Evolutionary conservation across 2,329 filamentous ascomycete genomes (phyloP).

Genomic region (Trichoderma atrobrunneum): DNA sequence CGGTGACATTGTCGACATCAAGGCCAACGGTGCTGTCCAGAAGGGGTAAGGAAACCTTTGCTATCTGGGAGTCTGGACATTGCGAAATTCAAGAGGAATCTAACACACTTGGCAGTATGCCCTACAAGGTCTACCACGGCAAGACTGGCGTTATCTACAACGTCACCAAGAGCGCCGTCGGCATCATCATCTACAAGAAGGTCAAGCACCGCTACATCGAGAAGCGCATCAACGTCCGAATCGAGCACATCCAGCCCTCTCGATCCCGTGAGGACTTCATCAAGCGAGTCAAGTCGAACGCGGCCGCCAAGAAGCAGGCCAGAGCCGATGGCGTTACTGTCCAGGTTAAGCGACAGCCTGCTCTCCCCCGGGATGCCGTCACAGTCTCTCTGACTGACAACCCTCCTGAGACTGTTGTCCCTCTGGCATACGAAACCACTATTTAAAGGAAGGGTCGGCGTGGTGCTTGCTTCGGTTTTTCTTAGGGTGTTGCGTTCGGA

Average conservation of each 20-base stretch:
- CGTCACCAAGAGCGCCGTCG: conserved; percentile 96
- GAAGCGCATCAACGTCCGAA: conserved; percentile 99
- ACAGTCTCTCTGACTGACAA: conserved; percentile 79
- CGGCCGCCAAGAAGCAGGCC: conserved; percentile 85
- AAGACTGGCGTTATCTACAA: conserved; percentile 99
- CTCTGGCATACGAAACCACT: conserved; percentile 95
- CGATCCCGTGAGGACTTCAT: conserved; percentile 97
- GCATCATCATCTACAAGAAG: conserved; percentile 99
- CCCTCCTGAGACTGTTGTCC: conserved; percentile 85
- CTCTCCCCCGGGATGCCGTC: conserved; percentile 73
- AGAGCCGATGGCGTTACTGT: conserved; percentile 85
- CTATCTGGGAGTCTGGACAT: neutral
- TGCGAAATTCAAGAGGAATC: neutral
- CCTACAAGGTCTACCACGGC: conserved; percentile 99
- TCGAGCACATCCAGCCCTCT: conserved; percentile 95
- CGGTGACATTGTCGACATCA: conserved; percentile 98
- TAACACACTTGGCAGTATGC: conserved; percentile 63
- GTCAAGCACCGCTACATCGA: conserved; percentile 99
- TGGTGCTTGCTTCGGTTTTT: conserved; percentile 39
- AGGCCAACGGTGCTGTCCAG: conserved; percentile 97
- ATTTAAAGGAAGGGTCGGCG: conserved; percentile 62
- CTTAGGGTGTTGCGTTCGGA: conserved; percentile 44
- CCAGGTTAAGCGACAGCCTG: conserved; percentile 88
- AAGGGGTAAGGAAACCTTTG: conserved; percentile 69
- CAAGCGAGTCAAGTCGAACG: conserved; percentile 94